Evolutionary conservation across 305 asterid genomes (phyloP), one percentile per base, ranked within the genome.

Genomic region (Fraxinus sp.): DNA sequence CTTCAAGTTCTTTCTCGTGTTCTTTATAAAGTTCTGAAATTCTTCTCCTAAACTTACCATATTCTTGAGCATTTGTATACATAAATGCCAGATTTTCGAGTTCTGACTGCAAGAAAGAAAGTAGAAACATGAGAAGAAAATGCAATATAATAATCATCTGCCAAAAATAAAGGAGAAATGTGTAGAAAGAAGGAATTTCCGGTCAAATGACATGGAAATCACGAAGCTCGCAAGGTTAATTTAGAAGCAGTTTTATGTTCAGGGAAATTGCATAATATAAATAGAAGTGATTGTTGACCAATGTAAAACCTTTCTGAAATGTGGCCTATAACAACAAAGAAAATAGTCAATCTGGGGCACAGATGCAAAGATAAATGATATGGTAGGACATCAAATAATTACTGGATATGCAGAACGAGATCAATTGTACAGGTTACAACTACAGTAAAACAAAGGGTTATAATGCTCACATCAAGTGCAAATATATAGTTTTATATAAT

Each of bases 11-110:
- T 73, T 92, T 94, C 88, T 94, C 98, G 81, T 94, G 98, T 73
- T 95, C 98, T 73, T 84, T 87, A 88, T 85, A 86, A 68, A 94
- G 98, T 83, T 94, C 96, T 70, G 92, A 92, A 86, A 95, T 90
- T 87, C 98, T 91, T 80, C 91, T 90, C 89, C 90, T 90, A 85
- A 89, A 85, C 87, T 90, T 92, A 46, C 93, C 91, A 89, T 92
- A 87, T 80, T 92, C 98, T 83, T 92, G 91, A 77, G 97, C 91
- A 85, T 95, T 92, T 88, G 97, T 92, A 85, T 95, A 95, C 98
- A 91, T 92, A 88, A 94, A 95, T 77, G 98, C 88, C 75, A 95
- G 84, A 88, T 92, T 95, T 87, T 95, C 98, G 77, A 95, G 98
- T 86, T 95, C 98, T 43, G 97, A 89, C 98, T 95, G 97, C 94